A percentile compares a stretch with the other conserved stretches of the same genome.
Evolutionary conservation across 768 basidiomycete species (phyloP).

Genomic region (Russula dissimulans): DNA sequence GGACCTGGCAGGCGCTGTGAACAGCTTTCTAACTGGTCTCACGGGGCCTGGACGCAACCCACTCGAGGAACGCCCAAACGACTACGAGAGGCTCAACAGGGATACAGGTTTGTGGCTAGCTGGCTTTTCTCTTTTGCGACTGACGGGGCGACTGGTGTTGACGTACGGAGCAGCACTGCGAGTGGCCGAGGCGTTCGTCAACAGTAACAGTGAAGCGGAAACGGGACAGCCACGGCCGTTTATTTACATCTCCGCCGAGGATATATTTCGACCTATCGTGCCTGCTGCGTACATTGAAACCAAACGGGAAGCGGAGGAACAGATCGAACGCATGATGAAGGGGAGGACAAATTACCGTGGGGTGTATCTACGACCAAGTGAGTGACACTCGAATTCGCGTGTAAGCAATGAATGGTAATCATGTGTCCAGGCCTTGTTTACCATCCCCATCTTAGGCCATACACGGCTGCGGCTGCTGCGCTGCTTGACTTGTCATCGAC

Average conservation of each 20-base stretch:
- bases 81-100: slow-evolving; percentile 79
- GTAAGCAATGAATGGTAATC: not conserved
- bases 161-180: slow-evolving; percentile 41
- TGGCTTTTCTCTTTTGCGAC: not conserved
- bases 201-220: slow-evolving; percentile 30
- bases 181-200: slow-evolving; percentile 69
- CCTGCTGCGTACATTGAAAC: slow-evolving; percentile 82
- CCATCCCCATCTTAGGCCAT: slow-evolving; percentile 87
- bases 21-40: slow-evolving; percentile 36
- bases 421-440: slow-evolving; percentile 79
- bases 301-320: slow-evolving; percentile 84
- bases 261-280: slow-evolving; percentile 81
- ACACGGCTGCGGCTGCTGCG: slow-evolving; percentile 78
- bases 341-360: slow-evolving; percentile 45
- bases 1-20: slow-evolving; percentile 42
- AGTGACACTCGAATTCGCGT: slow-evolving; percentile 25
- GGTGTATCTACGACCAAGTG: slow-evolving; percentile 86
- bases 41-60: slow-evolving; percentile 43
- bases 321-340: slow-evolving; percentile 47
- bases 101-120: slow-evolving; percentile 62
- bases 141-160: not conserved
- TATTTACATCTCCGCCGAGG: slow-evolving; percentile 92
- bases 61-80: slow-evolving; percentile 37
- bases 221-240: slow-evolving; percentile 47
- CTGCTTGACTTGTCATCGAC: slow-evolving; percentile 73